A percentile compares a stretch with the other conserved stretches of the same genome.
Evolutionary conservation across 108 stramenopile genomes (phyloP).

Genomic region (Nitzschia sp.): DNA sequence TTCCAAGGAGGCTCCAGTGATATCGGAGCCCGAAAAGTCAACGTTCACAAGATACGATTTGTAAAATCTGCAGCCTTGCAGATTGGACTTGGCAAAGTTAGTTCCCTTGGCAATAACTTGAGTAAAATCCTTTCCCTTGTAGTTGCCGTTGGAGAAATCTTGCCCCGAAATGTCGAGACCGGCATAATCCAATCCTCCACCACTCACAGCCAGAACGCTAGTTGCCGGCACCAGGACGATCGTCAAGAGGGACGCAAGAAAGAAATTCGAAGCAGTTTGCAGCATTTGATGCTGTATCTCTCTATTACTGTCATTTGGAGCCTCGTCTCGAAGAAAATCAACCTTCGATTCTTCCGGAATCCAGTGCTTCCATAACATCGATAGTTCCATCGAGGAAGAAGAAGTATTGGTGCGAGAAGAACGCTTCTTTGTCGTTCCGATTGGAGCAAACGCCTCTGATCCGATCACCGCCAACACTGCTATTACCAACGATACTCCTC

Average conservation of each 20-base stretch:
- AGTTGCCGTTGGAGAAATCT: slow-evolving; percentile 71
- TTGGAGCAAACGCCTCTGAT: neutral
- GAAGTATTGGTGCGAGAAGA: neutral
- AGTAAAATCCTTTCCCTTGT: slow-evolving; percentile 88
- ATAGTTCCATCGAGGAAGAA: neutral
- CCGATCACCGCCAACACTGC: neutral
- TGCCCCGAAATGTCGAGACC: slow-evolving; percentile 74
- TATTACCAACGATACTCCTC: neutral
- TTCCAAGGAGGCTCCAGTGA: slow-evolving; percentile 78
- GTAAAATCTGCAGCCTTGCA: slow-evolving; percentile 86
- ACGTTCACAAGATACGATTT: slow-evolving; percentile 82
- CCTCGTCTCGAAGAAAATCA: neutral
- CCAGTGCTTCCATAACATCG: neutral
- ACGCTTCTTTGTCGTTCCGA: neutral
- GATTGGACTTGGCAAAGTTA: slow-evolving; percentile 67
- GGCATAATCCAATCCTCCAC: slow-evolving; percentile 76
- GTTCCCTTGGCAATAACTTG: slow-evolving; percentile 85
- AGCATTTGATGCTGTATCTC: neutral
- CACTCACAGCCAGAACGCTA: slow-evolving; percentile 37
- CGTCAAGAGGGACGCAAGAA: neutral
- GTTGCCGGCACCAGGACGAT: neutral
- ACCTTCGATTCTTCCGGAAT: neutral
- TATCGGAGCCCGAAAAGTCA: slow-evolving; percentile 74
- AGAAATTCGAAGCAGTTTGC: neutral
- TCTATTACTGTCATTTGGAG: neutral